phyloP scores from a whole-genome alignment of 1,284 basidiomycete species.

The Cryptococcus sp. region DNA sequence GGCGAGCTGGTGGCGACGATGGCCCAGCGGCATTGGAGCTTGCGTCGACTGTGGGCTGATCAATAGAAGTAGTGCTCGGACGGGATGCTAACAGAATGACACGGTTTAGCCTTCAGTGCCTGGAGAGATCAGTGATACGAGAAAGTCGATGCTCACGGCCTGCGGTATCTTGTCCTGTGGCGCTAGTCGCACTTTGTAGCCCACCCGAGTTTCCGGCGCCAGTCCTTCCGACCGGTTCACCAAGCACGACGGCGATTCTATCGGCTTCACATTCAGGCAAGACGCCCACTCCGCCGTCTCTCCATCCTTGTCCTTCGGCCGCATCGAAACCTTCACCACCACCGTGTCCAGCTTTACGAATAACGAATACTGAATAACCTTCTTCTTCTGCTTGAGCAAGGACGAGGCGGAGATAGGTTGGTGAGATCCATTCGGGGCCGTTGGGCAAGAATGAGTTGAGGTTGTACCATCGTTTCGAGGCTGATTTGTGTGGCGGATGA shows the following conservation, averaged over 20 bases:
- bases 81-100: no score
- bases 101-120: no score
- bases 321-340: slow-evolving; percentile 23
- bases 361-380: slow-evolving; percentile 86
- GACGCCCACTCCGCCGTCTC: slow-evolving; percentile 42
- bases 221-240: slow-evolving; percentile 38
- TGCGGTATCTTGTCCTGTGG: slow-evolving; percentile 7
- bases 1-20: slow-evolving; percentile 19
- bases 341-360: slow-evolving; percentile 52
- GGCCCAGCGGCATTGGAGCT: slow-evolving; percentile 15
- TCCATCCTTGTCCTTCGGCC: slow-evolving; percentile 44
- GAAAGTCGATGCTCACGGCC: slow-evolving; percentile 16
- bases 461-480: slow-evolving; percentile 77
- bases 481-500: slow-evolving; percentile 25
- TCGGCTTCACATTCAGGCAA: slow-evolving; percentile 49
- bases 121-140: no score
- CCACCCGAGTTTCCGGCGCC: slow-evolving; percentile 10
- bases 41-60: slow-evolving; percentile 26
- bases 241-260: slow-evolving; percentile 43
- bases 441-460: slow-evolving; percentile 72
- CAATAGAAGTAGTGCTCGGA: not conserved
- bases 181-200: slow-evolving; percentile 2
- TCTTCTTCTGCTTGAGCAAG: slow-evolving; percentile 82
- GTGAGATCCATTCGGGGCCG: slow-evolving; percentile 77
- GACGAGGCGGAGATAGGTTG: slow-evolving; percentile 79